Evolutionary conservation across 192 early-diverging fungal genomes (phyloP), one percentile per base, ranked within the genome.

Genomic region (Backusella psychrophila): DNA sequence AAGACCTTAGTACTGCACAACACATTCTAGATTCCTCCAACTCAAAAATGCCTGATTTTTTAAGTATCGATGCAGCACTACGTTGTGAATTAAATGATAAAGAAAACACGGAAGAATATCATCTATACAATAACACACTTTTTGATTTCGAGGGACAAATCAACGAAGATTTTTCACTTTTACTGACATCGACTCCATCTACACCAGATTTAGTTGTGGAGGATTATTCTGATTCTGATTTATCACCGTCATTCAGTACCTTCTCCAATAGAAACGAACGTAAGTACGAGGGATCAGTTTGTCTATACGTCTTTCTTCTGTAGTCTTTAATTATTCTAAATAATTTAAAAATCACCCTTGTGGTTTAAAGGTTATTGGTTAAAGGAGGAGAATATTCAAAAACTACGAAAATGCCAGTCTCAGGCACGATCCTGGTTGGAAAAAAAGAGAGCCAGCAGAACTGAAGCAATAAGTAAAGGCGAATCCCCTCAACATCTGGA

Each of bases 41-140:
- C 5, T 86, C 92, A 12, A 78, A 86, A 9, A 93, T 99, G 90
- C 98, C 97, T 35, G 90, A 93, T 68, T 99, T 99, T 85, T 88
- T 92, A 39, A 92, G 90, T 75, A 90, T 99, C 59, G 92, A 94
- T 68, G 86, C 87, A 36, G 89, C 89, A 8, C 82, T 96, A 17
- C 84, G 78, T 17, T 79, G 83, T 56, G 89, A 90, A 69, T 71
- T 90, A 66, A 79, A 80, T 49, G 86, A 84, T 59, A 66, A 71
- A 34, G 26, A 59, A 49, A 52, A 59, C 39, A 80, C 72, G 66
- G 74, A 71, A 31, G 71, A 85, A 53, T 56, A 46, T 1, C 56
- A 41, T 19, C 66, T 26, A 14, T 56, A 66, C 12, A 39, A 72
- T 38, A 52, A 72, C 41, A 42, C 66, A 31, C 21, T 77, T 12